Base-by-base conservation (phyloP, 1,284 basidiomycete genomes). In the Cutaneotrichosporon sp. region DNA sequence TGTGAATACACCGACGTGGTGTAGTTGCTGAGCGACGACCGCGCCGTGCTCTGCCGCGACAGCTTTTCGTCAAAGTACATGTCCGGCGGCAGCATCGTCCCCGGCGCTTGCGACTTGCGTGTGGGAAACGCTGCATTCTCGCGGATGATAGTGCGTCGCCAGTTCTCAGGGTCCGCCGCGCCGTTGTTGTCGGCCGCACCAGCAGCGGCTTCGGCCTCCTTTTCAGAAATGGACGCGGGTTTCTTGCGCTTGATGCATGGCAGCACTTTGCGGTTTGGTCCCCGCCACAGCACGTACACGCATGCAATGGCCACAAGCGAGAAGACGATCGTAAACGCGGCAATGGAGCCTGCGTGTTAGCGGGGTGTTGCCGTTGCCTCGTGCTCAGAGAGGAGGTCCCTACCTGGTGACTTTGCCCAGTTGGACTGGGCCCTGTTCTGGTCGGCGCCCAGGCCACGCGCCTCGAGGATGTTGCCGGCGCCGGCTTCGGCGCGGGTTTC, bases 271-370 rank as follows among this genome's bases (percentile, higher is more conserved):
- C 55, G 55, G 18, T 49, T 46, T 4, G 58, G 50, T 0, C 53
- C 54, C 13, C 60, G 49, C 51, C 49, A 54, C 21, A 61, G 49
- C 10, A 47, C n/a, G 45, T 59, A 61, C 39, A 55, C 4, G 46
- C 55, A 58, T 10, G 49, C 36, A 5, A 48, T n/a, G 33, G 44
- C n/a, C 36, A 59, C 51, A 15, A 42, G 3, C 39, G 12, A 37
- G 30, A 55, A 37, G 13, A 56, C 48, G 21, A 37, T 37, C 4
- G 39, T 47, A 10, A 56, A 18, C 14, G 52, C 51, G 8, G 46
- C 46, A 26, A 47, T 47, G 7, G 36, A 35, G 8, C 35, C 46
- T 47, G 21, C 12, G 20, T n/a, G 7, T 34, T 12, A 30, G 43
- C 17, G 15, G 43, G 12, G 3, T 10, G 18, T 13, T 13, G 2